A percentile compares a stretch with the other conserved stretches of the same genome.
These are phyloP conservation scores for Suhomyces terraborum DNA, from an alignment of 1,139 yeast species.

Conservation along the genomic window DNA sequence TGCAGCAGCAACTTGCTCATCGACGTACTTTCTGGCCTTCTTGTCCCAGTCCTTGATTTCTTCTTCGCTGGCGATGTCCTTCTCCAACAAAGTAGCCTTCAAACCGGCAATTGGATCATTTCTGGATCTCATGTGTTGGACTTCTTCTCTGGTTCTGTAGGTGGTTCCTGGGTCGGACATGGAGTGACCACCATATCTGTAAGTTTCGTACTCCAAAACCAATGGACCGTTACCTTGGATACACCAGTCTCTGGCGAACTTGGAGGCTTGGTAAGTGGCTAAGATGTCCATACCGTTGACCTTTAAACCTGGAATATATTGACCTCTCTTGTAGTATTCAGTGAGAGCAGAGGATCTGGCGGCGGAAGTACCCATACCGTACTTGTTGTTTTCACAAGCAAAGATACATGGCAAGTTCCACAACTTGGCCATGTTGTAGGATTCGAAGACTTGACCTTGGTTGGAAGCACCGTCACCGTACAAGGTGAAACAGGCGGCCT, in stretches of 20 bases:
- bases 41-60: slow-evolving; percentile 94
- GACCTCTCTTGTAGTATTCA: slow-evolving; percentile 98
- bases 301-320: slow-evolving; percentile 97
- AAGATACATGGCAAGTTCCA: slow-evolving; percentile 95
- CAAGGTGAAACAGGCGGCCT: slow-evolving; percentile 79
- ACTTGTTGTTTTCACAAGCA: slow-evolving; percentile 98
- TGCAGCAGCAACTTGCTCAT: slow-evolving; percentile 91
- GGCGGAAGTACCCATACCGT: slow-evolving; percentile 99
- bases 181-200: slow-evolving; percentile 99
- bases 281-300: slow-evolving; percentile 98
- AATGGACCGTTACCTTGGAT: slow-evolving; percentile 93
- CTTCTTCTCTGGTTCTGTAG: slow-evolving; percentile 99
- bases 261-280: slow-evolving; percentile 94
- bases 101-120: slow-evolving; percentile 97
- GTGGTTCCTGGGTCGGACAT: slow-evolving; percentile 99
- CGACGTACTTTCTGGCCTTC: slow-evolving; percentile 93
- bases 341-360: slow-evolving; percentile 94
- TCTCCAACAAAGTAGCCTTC: slow-evolving; percentile 80
- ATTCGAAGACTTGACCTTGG: slow-evolving; percentile 98
- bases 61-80: slow-evolving; percentile 85
- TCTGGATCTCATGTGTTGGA: slow-evolving; percentile 98
- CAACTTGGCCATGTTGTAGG: slow-evolving; percentile 98
- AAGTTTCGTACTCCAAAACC: slow-evolving; percentile 94
- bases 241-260: slow-evolving; percentile 96
- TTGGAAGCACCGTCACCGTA: slow-evolving; percentile 99